These are phyloP conservation scores for Globisporangium solare DNA, from an alignment of 352 stramenopile genomes.

Conservation along the genomic window DNA sequence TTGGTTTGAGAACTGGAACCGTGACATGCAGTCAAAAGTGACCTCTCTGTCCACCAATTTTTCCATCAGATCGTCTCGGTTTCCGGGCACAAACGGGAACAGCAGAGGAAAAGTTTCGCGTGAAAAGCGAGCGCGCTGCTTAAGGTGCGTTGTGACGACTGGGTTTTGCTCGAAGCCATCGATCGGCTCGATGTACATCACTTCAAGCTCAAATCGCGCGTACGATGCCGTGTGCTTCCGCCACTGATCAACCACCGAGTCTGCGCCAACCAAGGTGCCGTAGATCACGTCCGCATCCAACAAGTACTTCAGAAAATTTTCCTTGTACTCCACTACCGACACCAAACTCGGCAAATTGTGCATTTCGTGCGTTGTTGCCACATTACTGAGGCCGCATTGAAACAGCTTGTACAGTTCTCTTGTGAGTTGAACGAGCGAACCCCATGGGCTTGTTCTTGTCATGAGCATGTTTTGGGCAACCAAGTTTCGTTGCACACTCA, in stretches of 20 bases:
- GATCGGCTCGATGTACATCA: conserved; percentile 1
- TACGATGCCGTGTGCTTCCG: conserved; percentile 12
- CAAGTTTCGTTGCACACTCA: no score
- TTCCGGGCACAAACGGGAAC: conserved; percentile 17
- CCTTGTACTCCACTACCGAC: conserved; percentile 3
- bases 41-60: conserved; percentile 13
- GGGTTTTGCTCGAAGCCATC: background rate
- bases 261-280: background rate
- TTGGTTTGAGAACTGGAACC: conserved; percentile 17
- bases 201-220: background rate
- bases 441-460: background rate
- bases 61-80: conserved; percentile 12
- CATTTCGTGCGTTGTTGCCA: background rate
- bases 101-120: conserved; percentile 13
- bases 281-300: conserved; percentile 4
- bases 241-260: conserved; percentile 6
- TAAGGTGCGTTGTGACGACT: conserved; percentile 7
- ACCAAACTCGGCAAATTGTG: background rate
- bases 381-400: background rate
- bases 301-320: conserved; percentile 10
- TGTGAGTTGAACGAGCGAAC: no score
- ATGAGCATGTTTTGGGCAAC: no score
- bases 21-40: conserved; percentile 12
- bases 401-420: background rate
- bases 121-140: background rate